Evolutionary conservation across 2,329 filamentous ascomycete species (phyloP).

Genomic region (Hypoxylon sp.): DNA sequence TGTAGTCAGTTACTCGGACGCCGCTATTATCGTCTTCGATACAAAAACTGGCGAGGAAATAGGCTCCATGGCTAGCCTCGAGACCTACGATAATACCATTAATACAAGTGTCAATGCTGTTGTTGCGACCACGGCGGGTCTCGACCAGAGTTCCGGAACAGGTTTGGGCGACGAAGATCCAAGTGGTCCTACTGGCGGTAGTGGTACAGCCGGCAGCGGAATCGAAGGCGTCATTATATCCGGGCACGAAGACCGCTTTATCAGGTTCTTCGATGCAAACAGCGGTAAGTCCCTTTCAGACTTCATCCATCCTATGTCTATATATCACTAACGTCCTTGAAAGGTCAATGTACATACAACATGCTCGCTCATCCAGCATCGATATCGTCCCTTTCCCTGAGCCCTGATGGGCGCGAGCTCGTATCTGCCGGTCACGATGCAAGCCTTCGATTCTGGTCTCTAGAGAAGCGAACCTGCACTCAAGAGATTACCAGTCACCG

Average conservation of each 20-base stretch:
- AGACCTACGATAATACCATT: conserved; percentile 89
- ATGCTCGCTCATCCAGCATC: conserved; percentile 97
- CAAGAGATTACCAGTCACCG: conserved; percentile 96
- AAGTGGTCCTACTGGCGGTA: conserved; percentile 82
- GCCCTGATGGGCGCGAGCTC: conserved; percentile 92
- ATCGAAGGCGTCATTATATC: conserved; percentile 96
- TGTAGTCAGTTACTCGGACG: conserved; percentile 92
- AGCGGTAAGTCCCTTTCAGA: conserved; percentile 78
- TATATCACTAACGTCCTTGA: conserved; percentile 6
- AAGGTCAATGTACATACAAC: conserved; percentile 98
- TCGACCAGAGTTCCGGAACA: conserved; percentile 77
- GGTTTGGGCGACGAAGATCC: conserved; percentile 81
- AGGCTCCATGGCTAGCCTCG: conserved; percentile 90
- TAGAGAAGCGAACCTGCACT: conserved; percentile 94
- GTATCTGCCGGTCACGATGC: conserved; percentile 97
- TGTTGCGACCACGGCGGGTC: conserved; percentile 85
- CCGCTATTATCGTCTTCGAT: conserved; percentile 91
- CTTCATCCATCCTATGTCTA: not conserved
- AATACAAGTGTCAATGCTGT: conserved; percentile 90
- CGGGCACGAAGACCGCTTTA: conserved; percentile 95
- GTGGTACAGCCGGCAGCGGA: conserved; percentile 76
- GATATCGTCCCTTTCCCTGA: conserved; percentile 91
- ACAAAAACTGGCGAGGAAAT: conserved; percentile 93
- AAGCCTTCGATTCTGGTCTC: conserved; percentile 94
- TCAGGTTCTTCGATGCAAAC: conserved; percentile 98